Evolutionary conservation across 176 grass and related monocot species (phyloP).

Genomic region (Rhynchospora pubera): DNA sequence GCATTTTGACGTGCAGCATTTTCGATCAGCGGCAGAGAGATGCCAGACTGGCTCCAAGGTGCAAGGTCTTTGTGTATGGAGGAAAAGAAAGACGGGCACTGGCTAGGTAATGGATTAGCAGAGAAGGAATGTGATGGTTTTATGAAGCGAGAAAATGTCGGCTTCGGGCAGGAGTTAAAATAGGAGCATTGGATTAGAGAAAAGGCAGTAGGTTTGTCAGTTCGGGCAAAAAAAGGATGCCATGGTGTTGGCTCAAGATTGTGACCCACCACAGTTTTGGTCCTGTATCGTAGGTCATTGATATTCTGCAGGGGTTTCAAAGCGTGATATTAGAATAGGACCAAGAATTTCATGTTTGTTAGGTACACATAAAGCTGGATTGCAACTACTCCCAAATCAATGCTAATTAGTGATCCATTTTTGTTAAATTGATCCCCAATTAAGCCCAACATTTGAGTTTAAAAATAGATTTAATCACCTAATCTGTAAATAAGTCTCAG

Average conservation of each 20-base stretch:
- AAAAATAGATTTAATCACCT: background rate
- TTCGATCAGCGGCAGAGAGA: slow-evolving; percentile 39
- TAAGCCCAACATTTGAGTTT: background rate
- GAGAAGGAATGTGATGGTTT: background rate
- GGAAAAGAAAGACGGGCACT: slow-evolving; percentile 66
- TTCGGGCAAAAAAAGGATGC: slow-evolving; percentile 61
- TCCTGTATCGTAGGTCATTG: slow-evolving; percentile 36
- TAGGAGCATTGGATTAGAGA: slow-evolving; percentile 53
- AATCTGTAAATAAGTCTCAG: background rate
- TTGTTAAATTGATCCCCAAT: background rate
- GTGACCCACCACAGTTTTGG: slow-evolving; percentile 69
- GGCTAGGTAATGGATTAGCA: background rate
- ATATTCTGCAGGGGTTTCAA: slow-evolving; percentile 35
- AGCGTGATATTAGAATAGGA: background rate
- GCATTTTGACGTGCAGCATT: slow-evolving; percentile 34
- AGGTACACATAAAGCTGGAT: background rate
- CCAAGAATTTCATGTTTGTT: background rate
- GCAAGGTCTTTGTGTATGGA: slow-evolving; percentile 62
- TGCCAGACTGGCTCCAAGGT: slow-evolving; percentile 46
- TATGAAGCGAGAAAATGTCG: background rate
- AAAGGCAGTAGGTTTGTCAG: slow-evolving; percentile 27
- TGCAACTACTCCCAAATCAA: background rate
- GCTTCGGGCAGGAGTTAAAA: slow-evolving; percentile 48
- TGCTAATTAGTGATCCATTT: background rate
- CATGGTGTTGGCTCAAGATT: slow-evolving; percentile 90